These are phyloP conservation scores for Termitomyces sp. DNA, from an alignment of 768 basidiomycete species.

Conservation along the genomic window DNA sequence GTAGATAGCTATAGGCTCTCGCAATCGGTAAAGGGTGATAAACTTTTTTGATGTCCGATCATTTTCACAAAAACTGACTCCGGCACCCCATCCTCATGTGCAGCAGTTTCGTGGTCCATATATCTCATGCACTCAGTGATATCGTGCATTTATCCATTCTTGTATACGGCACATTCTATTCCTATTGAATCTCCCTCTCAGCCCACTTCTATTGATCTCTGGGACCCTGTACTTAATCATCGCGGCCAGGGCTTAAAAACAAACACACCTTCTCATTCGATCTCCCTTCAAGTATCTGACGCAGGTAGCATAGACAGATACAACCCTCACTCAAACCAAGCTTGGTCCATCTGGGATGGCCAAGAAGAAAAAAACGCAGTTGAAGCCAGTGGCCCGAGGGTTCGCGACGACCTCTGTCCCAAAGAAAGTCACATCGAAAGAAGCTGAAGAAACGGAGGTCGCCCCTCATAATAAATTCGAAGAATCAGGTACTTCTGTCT, in stretches of 20 bases:
- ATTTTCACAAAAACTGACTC: constrained; percentile 10
- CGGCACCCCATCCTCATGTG: constrained; percentile 12
- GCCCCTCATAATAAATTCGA: constrained; percentile 9
- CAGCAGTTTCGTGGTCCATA: constrained; percentile 13
- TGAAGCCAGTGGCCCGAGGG: constrained; percentile 70
- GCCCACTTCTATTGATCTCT: constrained; percentile 1
- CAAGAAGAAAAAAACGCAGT: constrained; percentile 82
- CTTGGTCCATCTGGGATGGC: constrained; percentile 43
- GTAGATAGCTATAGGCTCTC: background rate
- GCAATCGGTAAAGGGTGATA: background rate
- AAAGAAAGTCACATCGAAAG: constrained; percentile 52
- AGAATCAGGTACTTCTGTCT: constrained; percentile 1
- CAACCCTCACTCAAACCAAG: background rate
- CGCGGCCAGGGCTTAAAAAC: background rate
- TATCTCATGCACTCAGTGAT: constrained; percentile 16
- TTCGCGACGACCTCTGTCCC: constrained; percentile 82
- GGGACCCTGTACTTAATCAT: background rate
- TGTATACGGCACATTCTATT: constrained; percentile 10
- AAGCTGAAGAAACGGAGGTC: constrained; percentile 20
- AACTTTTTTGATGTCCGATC: constrained; percentile 11
- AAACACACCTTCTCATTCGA: background rate
- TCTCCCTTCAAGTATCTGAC: background rate
- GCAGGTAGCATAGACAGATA: constrained; percentile 5
- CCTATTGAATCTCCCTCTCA: constrained; percentile 7
- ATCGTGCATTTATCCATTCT: constrained; percentile 3